phyloP scores from a whole-genome alignment of 257 asterid species.

The Haberlea rhodopensis region DNA sequence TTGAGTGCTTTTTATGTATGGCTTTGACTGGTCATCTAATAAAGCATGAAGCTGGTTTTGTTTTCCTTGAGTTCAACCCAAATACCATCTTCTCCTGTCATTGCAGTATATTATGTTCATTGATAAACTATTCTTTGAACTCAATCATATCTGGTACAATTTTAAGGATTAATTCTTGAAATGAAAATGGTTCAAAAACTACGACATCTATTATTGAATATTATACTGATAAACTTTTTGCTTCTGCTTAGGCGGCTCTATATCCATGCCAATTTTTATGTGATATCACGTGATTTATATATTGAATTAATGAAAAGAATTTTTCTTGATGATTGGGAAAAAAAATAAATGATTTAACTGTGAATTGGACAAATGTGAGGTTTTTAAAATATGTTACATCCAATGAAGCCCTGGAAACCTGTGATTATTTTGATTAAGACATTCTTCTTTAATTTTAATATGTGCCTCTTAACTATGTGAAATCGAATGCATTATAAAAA shows the following conservation, averaged over 20 bases:
- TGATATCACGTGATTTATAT: neutral
- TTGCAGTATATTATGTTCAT: neutral
- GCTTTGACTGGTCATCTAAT: no score
- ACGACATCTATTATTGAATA: no score
- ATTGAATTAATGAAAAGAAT: neutral
- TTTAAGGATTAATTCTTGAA: neutral
- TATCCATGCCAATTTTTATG: neutral
- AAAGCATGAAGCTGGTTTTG: neutral
- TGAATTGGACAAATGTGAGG: neutral
- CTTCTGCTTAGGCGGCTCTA: neutral
- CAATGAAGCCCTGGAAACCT: slow-evolving; percentile 7
- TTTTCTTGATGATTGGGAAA: neutral
- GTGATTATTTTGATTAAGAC: neutral
- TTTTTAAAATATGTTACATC: neutral
- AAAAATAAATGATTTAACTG: slow-evolving; percentile 4
- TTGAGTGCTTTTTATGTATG: neutral
- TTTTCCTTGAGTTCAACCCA: neutral
- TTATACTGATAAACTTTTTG: neutral
- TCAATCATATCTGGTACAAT: neutral
- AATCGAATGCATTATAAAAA: slow-evolving; percentile 1
- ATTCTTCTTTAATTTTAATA: neutral
- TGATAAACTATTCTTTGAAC: neutral
- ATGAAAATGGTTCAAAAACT: neutral
- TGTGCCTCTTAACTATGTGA: neutral
- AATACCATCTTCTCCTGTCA: neutral